A percentile compares a stretch with the other conserved stretches of the same genome.
Conservation (phyloP, 129 eudicot genomes). For the Pittosporum tobira region DNA sequence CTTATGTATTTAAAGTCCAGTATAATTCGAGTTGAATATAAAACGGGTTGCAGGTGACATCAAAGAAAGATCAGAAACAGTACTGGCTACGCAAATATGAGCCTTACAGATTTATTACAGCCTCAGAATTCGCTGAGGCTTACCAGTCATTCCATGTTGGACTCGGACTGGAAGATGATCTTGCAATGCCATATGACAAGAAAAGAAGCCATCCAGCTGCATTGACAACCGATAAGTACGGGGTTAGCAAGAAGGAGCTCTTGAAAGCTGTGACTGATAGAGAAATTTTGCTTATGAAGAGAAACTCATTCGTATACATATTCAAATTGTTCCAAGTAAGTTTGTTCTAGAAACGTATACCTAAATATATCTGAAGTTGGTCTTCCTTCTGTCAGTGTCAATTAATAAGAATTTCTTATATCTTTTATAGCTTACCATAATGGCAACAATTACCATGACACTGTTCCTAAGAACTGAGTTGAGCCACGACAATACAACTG, state of each 20-base stretch:
- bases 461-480: slow-evolving; percentile 13
- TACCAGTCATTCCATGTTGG: slow-evolving; percentile 53
- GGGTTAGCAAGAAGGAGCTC: slow-evolving; percentile 43
- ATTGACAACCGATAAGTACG: slow-evolving; percentile 44
- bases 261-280: slow-evolving; percentile 51
- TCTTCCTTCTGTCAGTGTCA: neutral
- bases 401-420: neutral
- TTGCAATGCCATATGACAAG: slow-evolving; percentile 43
- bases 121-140: slow-evolving; percentile 55
- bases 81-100: slow-evolving; percentile 47
- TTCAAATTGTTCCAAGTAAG: slow-evolving; percentile 54
- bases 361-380: neutral
- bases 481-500: slow-evolving; percentile 1
- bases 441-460: slow-evolving; percentile 16
- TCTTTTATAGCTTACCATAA: slow-evolving; percentile 2
- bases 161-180: slow-evolving; percentile 29
- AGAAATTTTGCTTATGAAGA: slow-evolving; percentile 59
- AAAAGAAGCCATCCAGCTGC: slow-evolving; percentile 67
- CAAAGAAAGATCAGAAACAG: slow-evolving; percentile 68
- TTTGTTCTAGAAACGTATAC: neutral
- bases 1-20: neutral
- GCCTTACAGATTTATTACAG: slow-evolving; percentile 48
- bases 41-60: slow-evolving; percentile 45
- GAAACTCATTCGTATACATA: slow-evolving; percentile 51
- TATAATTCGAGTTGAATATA: neutral